These are phyloP conservation scores for Panicum virgatum DNA, from an alignment of 202 grass and related monocot genomes.

Conservation along the genomic window DNA sequence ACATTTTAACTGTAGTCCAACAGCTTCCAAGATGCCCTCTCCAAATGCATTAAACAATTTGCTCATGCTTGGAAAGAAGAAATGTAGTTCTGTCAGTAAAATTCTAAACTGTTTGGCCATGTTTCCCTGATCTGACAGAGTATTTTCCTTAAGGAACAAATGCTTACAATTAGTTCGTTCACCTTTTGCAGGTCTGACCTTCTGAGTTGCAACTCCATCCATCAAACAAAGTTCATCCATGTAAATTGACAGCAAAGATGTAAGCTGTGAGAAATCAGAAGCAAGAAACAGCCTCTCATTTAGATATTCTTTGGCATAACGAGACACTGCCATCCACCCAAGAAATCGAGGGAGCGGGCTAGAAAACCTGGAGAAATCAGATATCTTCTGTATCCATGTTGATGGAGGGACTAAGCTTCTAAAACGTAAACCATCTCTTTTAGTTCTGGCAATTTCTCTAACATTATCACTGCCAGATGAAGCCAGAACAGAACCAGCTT, in stretches of 20 bases:
- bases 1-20: constrained; percentile 83
- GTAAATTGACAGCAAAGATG: constrained; percentile 83
- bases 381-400: constrained; percentile 88
- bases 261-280: constrained; percentile 93
- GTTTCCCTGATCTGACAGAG: constrained; percentile 38
- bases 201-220: constrained; percentile 56
- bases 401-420: constrained; percentile 84
- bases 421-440: constrained; percentile 65
- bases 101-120: constrained; percentile 52
- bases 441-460: constrained; percentile 50
- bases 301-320: constrained; percentile 84
- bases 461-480: constrained; percentile 74
- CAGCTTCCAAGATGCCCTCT: constrained; percentile 86
- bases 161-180: constrained; percentile 39
- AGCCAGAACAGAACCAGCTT: constrained; percentile 79
- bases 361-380: constrained; percentile 59
- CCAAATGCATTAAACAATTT: constrained; percentile 68
- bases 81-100: constrained; percentile 71
- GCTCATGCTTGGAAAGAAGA: constrained; percentile 88
- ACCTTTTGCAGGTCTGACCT: constrained; percentile 40
- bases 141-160: constrained; percentile 46
- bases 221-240: constrained; percentile 75
- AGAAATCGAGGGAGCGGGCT: constrained; percentile 76
- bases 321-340: constrained; percentile 88
- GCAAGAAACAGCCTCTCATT: constrained; percentile 74